phyloP scores from a whole-genome alignment of 2,329 filamentous ascomycete species.

The Fusarium coffeatum region DNA sequence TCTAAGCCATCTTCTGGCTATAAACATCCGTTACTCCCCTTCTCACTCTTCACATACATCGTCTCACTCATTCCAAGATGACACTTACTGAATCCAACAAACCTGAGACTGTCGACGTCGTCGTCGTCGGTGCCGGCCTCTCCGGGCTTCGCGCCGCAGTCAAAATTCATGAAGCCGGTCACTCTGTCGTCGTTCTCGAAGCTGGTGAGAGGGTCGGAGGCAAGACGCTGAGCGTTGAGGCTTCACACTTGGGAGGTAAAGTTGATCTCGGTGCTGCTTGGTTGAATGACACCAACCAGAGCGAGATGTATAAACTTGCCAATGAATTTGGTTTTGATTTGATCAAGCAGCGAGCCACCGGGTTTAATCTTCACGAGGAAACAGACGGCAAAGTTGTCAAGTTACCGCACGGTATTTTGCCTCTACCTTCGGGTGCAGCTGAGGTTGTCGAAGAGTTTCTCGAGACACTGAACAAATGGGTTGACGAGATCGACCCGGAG shows the following conservation, averaged over 20 bases:
- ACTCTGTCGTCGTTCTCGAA: slow-evolving; percentile 58
- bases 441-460: slow-evolving; percentile 13
- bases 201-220: slow-evolving; percentile 62
- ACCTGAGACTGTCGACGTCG: slow-evolving; percentile 24
- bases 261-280: slow-evolving; percentile 44
- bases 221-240: slow-evolving; percentile 49
- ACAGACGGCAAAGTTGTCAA: slow-evolving; percentile 15
- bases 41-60: neutral
- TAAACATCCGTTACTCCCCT: neutral
- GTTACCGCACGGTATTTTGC: slow-evolving; percentile 19
- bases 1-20: neutral
- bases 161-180: slow-evolving; percentile 49
- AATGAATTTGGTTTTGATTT: slow-evolving; percentile 32
- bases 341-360: slow-evolving; percentile 31
- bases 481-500: slow-evolving; percentile 12
- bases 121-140: slow-evolving; percentile 47
- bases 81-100: neutral
- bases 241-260: slow-evolving; percentile 8
- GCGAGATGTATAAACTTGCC: slow-evolving; percentile 34
- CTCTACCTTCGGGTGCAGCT: slow-evolving; percentile 14
- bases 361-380: slow-evolving; percentile 19
- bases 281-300: slow-evolving; percentile 42
- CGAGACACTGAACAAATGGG: slow-evolving; percentile 17
- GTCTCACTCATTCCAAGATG: slow-evolving; percentile 8
- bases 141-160: slow-evolving; percentile 51